Evolutionary conservation across 768 basidiomycete species (phyloP).

Genomic region (Russula emetica): DNA sequence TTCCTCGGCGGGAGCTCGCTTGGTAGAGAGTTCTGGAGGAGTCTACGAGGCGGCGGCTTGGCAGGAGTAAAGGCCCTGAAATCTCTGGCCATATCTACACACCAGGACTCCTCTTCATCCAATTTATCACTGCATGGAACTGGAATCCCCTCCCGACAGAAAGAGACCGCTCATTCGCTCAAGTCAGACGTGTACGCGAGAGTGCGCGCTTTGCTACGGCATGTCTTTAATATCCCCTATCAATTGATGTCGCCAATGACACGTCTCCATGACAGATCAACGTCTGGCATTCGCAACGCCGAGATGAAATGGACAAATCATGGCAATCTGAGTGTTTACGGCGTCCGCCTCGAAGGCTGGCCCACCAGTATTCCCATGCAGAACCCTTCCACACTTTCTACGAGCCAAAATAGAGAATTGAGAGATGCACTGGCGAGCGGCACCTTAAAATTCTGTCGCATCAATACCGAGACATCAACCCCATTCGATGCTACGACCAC

Average conservation of each 20-base stretch:
- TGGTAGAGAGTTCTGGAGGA: slow-evolving; percentile 65
- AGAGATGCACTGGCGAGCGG: slow-evolving; percentile 49
- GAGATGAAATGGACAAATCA: slow-evolving; percentile 78
- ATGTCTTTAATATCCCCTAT: slow-evolving; percentile 2
- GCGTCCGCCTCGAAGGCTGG: slow-evolving; percentile 62
- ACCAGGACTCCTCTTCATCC: not conserved
- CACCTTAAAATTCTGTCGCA: slow-evolving; percentile 41
- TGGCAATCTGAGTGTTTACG: slow-evolving; percentile 50
- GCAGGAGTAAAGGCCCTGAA: slow-evolving; percentile 56
- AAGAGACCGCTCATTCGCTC: slow-evolving; percentile 23
- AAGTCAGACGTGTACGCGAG: slow-evolving; percentile 28
- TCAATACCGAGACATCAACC: slow-evolving; percentile 7
- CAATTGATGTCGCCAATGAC: slow-evolving; percentile 11
- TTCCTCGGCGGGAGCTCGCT: slow-evolving; percentile 60
- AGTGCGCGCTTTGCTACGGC: slow-evolving; percentile 24
- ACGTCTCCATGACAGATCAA: slow-evolving; percentile 38
- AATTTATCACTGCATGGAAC: not conserved
- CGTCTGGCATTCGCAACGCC: slow-evolving; percentile 56
- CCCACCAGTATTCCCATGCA: slow-evolving; percentile 52
- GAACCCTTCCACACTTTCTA: slow-evolving; percentile 59
- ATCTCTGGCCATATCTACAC: slow-evolving; percentile 29
- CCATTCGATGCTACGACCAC: not conserved
- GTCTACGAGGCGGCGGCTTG: slow-evolving; percentile 54
- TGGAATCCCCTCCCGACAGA: slow-evolving; percentile 14
- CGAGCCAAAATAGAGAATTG: slow-evolving; percentile 50